Evolutionary conservation across 352 stramenopile genomes (phyloP).

Genomic region (Globisporangium emineosum): DNA sequence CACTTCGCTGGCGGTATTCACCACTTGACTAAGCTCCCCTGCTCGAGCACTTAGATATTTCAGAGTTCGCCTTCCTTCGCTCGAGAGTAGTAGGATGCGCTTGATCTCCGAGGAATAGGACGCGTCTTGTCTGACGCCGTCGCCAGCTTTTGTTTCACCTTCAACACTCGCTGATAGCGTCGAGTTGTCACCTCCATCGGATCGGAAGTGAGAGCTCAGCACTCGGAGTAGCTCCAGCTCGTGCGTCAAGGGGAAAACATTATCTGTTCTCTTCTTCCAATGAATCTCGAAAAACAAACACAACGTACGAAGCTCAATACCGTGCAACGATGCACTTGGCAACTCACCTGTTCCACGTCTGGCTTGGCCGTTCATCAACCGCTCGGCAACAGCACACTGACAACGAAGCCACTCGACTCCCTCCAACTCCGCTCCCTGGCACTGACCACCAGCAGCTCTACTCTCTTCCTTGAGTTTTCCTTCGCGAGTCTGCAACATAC

Average conservation of each 20-base stretch:
- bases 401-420: conserved; percentile 33
- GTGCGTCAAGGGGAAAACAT: conserved; percentile 31
- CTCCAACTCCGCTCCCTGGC: conserved; percentile 8
- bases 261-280: conserved; percentile 29
- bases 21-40: conserved; percentile 26
- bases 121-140: neutral
- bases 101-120: conserved; percentile 5
- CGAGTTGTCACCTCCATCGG: neutral
- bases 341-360: conserved; percentile 28
- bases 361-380: conserved; percentile 31
- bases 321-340: conserved; percentile 40
- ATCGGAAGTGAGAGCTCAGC: conserved; percentile 37
- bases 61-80: conserved; percentile 45
- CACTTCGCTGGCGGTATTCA: conserved; percentile 8
- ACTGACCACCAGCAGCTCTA: neutral
- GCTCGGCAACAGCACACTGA: conserved; percentile 32
- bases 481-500: conserved; percentile 12
- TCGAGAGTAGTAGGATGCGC: conserved; percentile 24
- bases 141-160: neutral
- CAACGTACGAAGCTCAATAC: conserved; percentile 44
- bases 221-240: conserved; percentile 51
- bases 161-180: neutral
- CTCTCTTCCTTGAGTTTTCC: neutral
- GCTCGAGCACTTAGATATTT: conserved; percentile 46
- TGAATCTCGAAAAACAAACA: conserved; percentile 50